phyloP scores from a whole-genome alignment of 148 eudicot species.

The Fagopyrum tataricum region DNA sequence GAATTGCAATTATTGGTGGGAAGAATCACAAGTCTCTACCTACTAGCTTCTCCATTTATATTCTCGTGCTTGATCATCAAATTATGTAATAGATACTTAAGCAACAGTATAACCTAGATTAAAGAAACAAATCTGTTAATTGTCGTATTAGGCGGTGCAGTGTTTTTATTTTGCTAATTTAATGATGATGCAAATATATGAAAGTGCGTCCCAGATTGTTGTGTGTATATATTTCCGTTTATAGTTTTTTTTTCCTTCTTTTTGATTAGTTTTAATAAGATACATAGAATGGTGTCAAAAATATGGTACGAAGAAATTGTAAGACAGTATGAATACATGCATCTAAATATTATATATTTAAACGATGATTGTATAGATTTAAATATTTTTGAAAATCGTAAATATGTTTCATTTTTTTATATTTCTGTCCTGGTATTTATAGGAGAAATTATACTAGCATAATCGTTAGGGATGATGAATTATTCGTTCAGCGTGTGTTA shows the following conservation, averaged over 20 bases:
- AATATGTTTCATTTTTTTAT: not conserved
- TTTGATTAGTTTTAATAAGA: not conserved
- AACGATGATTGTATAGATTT: no score
- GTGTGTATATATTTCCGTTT: not conserved
- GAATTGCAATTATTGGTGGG: conserved; percentile 9
- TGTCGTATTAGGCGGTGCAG: conserved; percentile 10
- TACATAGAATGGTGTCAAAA: not conserved
- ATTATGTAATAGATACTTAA: not conserved
- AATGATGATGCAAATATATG: not conserved
- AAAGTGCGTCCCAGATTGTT: not conserved
- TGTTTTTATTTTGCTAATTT: not conserved
- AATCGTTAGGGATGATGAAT: not conserved
- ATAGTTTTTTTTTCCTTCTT: no score
- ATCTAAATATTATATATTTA: no score
- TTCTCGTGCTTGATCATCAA: conserved; percentile 3
- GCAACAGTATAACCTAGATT: conserved; percentile 2
- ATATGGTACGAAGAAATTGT: not conserved
- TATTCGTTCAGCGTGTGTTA: not conserved
- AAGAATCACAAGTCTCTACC: conserved; percentile 1
- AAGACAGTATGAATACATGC: no score
- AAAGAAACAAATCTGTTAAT: conserved; percentile 7
- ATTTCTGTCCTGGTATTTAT: not conserved
- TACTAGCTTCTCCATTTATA: not conserved
- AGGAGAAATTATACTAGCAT: not conserved
- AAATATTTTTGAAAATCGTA: no score